Percentiles rank a stretch among this genome's conserved stretches.
phyloP scores from a whole-genome alignment of 805 yeast genomes.

The Metschnikowia anglica region DNA sequence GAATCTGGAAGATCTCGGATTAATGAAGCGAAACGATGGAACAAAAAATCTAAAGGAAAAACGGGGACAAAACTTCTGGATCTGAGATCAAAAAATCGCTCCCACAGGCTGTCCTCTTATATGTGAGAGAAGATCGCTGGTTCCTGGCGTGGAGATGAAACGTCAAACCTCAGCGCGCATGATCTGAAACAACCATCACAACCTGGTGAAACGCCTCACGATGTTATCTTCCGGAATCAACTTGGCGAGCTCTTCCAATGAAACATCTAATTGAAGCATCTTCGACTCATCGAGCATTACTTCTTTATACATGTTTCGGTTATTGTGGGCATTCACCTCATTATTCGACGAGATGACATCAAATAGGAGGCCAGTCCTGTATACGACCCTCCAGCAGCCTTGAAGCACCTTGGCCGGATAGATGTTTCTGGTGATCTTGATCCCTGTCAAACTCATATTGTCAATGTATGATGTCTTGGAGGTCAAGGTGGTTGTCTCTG shows the following conservation, averaged over 20 bases:
- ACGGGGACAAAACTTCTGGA: not conserved
- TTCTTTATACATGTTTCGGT: constrained; percentile 29
- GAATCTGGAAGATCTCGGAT: not conserved
- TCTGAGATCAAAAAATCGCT: not conserved
- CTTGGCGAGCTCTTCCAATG: constrained; percentile 49
- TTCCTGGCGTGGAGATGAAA: constrained; percentile 11
- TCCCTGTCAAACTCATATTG: constrained; percentile 30
- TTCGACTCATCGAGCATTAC: constrained; percentile 44
- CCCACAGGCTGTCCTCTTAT: constrained; percentile 3
- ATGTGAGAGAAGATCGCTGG: constrained; percentile 6
- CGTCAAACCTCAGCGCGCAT: constrained; percentile 13
- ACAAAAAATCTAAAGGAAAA: not conserved
- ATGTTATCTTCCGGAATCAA: constrained; percentile 18
- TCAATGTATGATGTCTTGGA: constrained; percentile 38
- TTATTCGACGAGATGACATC: constrained; percentile 46
- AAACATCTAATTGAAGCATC: constrained; percentile 51
- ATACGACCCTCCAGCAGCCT: constrained; percentile 73
- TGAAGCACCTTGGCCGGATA: constrained; percentile 64
- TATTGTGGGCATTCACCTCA: constrained; percentile 36
- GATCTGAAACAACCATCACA: constrained; percentile 13
- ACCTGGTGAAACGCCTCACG: constrained; percentile 15
- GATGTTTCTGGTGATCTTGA: constrained; percentile 43
- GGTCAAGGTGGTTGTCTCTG: constrained; percentile 28
- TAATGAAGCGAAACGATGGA: not conserved
- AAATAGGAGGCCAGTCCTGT: constrained; percentile 51